Evolutionary conservation across 2,329 filamentous ascomycete genomes (phyloP).

Genomic region (Trichoderma lentiforme): DNA sequence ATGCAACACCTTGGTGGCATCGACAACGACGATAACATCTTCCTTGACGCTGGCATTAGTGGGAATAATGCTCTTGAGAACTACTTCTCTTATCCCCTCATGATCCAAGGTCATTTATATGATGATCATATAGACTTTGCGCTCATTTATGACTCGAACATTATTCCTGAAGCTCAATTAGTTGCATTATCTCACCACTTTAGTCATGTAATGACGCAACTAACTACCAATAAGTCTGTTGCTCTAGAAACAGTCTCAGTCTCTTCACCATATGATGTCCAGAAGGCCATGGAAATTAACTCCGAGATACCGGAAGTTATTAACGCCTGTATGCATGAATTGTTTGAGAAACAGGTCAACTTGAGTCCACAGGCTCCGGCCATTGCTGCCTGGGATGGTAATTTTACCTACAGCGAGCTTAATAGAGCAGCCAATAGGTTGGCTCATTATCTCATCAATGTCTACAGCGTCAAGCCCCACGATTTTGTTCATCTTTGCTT

Average conservation of each 20-base stretch:
- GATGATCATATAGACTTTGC: not conserved
- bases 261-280: not conserved
- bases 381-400: conserved; percentile 8
- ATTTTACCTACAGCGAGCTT: conserved; percentile 1
- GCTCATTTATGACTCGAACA: not conserved
- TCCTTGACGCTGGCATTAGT: not conserved
- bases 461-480: not conserved
- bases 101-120: conserved; percentile 11
- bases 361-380: not conserved
- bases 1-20: not conserved
- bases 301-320: not conserved
- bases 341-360: not conserved
- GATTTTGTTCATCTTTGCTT: conserved; percentile 10
- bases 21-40: not conserved
- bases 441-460: not conserved
- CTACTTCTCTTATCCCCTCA: conserved; percentile 15
- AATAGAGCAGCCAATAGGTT: not conserved
- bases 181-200: conserved; percentile 10
- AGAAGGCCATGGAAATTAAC: not conserved
- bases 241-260: not conserved
- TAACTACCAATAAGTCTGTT: not conserved
- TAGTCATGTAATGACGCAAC: conserved; percentile 3
- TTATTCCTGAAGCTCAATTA: not conserved
- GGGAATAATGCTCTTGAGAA: not conserved
- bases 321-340: not conserved